Percentiles rank a stretch among this genome's conserved stretches.
These are phyloP conservation scores for Alloteropsis semialata DNA, from an alignment of 176 grass and related monocot genomes.

Conservation along the genomic window DNA sequence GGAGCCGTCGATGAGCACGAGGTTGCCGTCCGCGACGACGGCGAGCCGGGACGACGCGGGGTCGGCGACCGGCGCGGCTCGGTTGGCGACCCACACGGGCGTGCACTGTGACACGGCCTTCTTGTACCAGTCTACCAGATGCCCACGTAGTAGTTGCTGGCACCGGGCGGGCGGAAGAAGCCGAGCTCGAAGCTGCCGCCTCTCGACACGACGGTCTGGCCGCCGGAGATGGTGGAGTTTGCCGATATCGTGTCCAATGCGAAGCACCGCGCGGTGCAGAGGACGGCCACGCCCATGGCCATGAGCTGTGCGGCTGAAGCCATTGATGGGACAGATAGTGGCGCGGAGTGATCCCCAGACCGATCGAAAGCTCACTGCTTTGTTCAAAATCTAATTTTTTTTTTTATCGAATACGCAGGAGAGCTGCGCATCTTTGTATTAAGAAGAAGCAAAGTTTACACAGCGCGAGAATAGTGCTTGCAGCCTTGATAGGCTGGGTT, in stretches of 20 bases:
- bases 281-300: neutral
- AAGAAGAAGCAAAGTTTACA: too few relatives aligned
- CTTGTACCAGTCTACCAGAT: conserved; percentile 58
- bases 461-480: too few relatives aligned
- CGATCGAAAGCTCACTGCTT: too few relatives aligned
- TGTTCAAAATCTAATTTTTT: too few relatives aligned
- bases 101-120: conserved; percentile 21
- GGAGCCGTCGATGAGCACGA: conserved; percentile 29
- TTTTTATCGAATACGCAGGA: too few relatives aligned
- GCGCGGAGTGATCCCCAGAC: too few relatives aligned
- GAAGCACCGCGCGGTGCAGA: neutral
- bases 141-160: conserved; percentile 34
- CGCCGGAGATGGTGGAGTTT: conserved; percentile 36
- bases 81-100: conserved; percentile 57
- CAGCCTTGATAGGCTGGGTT: too few relatives aligned
- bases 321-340: neutral
- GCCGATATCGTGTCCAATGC: conserved; percentile 27
- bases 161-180: conserved; percentile 32
- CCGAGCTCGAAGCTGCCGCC: conserved; percentile 49
- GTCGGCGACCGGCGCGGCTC: conserved; percentile 39
- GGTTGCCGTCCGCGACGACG: conserved; percentile 41
- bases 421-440: too few relatives aligned
- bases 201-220: conserved; percentile 39
- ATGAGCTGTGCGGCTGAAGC: neutral
- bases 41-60: conserved; percentile 8